Conservation (phyloP, 2,329 filamentous ascomycete genomes). For the Teratosphaeria nubilosa region DNA sequence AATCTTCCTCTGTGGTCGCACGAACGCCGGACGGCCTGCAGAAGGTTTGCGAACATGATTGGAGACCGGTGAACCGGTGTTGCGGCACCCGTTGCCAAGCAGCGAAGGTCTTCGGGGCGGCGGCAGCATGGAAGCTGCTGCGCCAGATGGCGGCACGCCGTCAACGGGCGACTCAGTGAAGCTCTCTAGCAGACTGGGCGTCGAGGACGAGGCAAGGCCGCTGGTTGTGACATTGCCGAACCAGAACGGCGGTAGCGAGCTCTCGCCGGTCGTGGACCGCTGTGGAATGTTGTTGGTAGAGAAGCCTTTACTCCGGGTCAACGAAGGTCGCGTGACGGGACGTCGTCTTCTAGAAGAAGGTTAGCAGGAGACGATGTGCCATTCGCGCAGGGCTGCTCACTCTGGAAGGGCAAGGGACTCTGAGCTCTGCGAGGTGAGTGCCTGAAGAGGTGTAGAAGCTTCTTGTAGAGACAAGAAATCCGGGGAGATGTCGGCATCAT, state of each 20-base stretch:
- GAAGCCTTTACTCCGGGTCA: slow-evolving; percentile 60
- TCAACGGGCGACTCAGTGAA: slow-evolving; percentile 71
- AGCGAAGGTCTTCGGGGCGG: slow-evolving; percentile 57
- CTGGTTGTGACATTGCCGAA: slow-evolving; percentile 49
- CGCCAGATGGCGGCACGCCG: slow-evolving; percentile 51
- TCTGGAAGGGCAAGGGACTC: slow-evolving; percentile 19
- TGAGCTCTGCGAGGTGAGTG: slow-evolving; percentile 9
- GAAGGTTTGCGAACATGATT: slow-evolving; percentile 58
- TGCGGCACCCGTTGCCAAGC: slow-evolving; percentile 44
- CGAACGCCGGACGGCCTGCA: slow-evolving; percentile 49
- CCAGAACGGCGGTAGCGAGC: slow-evolving; percentile 61
- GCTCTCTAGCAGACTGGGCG: slow-evolving; percentile 66
- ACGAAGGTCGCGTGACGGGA: slow-evolving; percentile 55
- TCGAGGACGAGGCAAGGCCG: slow-evolving; percentile 37
- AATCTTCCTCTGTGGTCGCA: slow-evolving; percentile 71
- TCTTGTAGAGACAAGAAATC: slow-evolving; percentile 24
- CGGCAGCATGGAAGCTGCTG: slow-evolving; percentile 40
- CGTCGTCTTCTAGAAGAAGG: slow-evolving; percentile 17
- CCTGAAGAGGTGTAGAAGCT: slow-evolving; percentile 5
- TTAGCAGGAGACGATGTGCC: neutral
- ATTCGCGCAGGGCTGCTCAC: slow-evolving; percentile 13
- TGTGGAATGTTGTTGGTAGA: slow-evolving; percentile 56
- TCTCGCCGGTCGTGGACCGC: slow-evolving; percentile 49
- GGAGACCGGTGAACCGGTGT: slow-evolving; percentile 65
- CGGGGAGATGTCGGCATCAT: slow-evolving; percentile 23